Percentiles rank a stretch among this genome's conserved stretches.
Evolutionary conservation across 1,284 basidiomycete species (phyloP).

Genomic region (Trichosporon inkin): DNA sequence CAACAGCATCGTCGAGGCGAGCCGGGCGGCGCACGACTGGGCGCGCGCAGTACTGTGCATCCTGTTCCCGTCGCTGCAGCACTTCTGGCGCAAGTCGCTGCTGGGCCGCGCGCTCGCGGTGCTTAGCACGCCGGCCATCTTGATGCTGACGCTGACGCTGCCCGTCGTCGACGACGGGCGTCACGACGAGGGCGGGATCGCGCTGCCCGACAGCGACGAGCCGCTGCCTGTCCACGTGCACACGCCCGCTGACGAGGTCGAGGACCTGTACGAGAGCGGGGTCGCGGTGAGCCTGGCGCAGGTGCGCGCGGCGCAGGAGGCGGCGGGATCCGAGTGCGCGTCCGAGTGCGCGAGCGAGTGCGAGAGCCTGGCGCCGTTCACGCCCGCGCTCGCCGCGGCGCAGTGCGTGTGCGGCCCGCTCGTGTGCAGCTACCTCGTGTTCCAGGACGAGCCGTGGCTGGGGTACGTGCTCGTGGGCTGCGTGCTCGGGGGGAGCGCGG

Average conservation of each 20-base stretch:
- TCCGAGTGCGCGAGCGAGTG: slow-evolving; percentile 12
- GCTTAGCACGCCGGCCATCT: slow-evolving; percentile 79
- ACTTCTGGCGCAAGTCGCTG: slow-evolving; percentile 67
- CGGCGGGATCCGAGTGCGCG: background rate
- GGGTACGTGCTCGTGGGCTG: slow-evolving; percentile 54
- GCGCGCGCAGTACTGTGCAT: slow-evolving; percentile 12
- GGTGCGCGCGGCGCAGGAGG: background rate
- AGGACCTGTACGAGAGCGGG: slow-evolving; percentile 39
- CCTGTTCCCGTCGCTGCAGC: slow-evolving; percentile 81
- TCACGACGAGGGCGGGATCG: slow-evolving; percentile 37
- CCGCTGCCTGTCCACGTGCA: slow-evolving; percentile 25
- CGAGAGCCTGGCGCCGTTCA: slow-evolving; percentile 58
- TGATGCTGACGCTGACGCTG: slow-evolving; percentile 79
- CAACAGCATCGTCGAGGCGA: slow-evolving; percentile 74
- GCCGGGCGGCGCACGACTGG: slow-evolving; percentile 54
- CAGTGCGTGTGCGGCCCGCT: slow-evolving; percentile 76
- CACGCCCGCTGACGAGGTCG: slow-evolving; percentile 36
- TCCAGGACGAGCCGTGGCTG: slow-evolving; percentile 59
- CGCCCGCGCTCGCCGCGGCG: slow-evolving; percentile 72
- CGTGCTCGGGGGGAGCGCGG: slow-evolving; percentile 52
- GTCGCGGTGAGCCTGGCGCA: slow-evolving; percentile 19
- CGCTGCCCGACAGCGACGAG: slow-evolving; percentile 37
- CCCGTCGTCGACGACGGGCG: slow-evolving; percentile 67
- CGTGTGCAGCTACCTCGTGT: slow-evolving; percentile 68
- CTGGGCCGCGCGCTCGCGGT: slow-evolving; percentile 70